These are phyloP conservation scores for Blastobotrys aristatus DNA, from an alignment of 1,139 yeast species.

Conservation along the genomic window DNA sequence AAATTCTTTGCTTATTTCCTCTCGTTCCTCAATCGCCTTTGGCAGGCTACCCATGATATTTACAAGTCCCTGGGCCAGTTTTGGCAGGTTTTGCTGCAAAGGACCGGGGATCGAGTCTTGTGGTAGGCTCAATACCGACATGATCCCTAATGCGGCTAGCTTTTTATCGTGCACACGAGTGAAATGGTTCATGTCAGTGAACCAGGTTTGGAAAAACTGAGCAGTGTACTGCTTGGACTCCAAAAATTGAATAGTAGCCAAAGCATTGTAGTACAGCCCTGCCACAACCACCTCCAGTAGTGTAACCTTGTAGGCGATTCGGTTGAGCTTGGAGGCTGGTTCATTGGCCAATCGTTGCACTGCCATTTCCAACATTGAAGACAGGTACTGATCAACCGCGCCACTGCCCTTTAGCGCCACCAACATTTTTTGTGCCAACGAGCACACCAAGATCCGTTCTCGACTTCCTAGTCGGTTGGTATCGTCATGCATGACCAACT, in stretches of 20 bases:
- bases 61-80: constrained; percentile 47
- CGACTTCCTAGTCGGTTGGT: constrained; percentile 39
- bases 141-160: constrained; percentile 61
- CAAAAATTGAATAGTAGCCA: constrained; percentile 49
- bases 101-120: constrained; percentile 37
- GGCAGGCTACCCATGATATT: constrained; percentile 58
- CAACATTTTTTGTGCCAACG: constrained; percentile 52
- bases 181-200: constrained; percentile 50
- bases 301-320: constrained; percentile 48
- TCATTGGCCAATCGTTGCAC: constrained; percentile 23
- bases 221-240: constrained; percentile 44
- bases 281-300: constrained; percentile 64
- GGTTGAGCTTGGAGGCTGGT: constrained; percentile 29
- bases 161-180: constrained; percentile 81
- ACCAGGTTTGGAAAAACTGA: constrained; percentile 64
- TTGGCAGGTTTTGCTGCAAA: constrained; percentile 32
- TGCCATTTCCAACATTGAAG: constrained; percentile 39
- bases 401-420: constrained; percentile 41
- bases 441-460: constrained; percentile 49
- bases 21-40: constrained; percentile 59
- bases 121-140: constrained; percentile 44
- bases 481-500: constrained; percentile 34
- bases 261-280: constrained; percentile 58
- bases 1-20: constrained; percentile 55
- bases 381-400: constrained; percentile 38